Base-by-base conservation (phyloP, 2,329 filamentous ascomycete species). In the Shiraia sp. region DNA sequence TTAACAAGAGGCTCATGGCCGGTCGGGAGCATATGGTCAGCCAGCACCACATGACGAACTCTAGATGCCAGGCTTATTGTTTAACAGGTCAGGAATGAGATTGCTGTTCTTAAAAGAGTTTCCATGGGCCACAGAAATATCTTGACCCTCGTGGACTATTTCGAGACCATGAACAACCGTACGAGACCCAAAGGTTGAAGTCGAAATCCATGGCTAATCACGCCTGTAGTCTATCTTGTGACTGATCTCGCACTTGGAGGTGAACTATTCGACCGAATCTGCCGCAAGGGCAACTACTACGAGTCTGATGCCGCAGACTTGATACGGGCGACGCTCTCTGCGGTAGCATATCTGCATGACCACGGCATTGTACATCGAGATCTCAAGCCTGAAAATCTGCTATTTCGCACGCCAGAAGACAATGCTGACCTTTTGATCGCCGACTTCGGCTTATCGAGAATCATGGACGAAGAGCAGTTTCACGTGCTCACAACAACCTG, bases 61-160 rank as follows among this genome's bases (percentile, higher is more conserved):
- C 13, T 15, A 12, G n/a, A 16, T 30, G n/a, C 9, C 9, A 19
- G 16, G 16, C 39, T 50, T 57, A 42, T 57, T 39, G 19, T 13
- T 27, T n/a, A 13, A 17, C 45, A 95, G 90, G 89, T 95, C 45
- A 87, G 93, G 50, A 99, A 99, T 69, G 93, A 99, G 74, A 99
- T 99, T 61, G 92, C 93, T 6, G 90, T 99, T 17, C 79, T 99
- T 55, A 97, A 97, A 72, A 87, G 87, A 64, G 92, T 99, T n/a
- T 97, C 92, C 1, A 96, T 99, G 88, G 93, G 93, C 40, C 92
- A 99, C 74, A 89, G 93, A 71, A 99, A 99, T 68, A 97, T 99
- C 68, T 76, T 99, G 48, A 99, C 93, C 1, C 80, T 99, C 45
- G 93, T 97, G 61, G 93, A 99, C 75, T 99, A 97, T 73, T 99